Evolutionary conservation across 2,329 filamentous ascomycete species (phyloP).

Genomic region (Phaeosphaeriaceae sp.): DNA sequence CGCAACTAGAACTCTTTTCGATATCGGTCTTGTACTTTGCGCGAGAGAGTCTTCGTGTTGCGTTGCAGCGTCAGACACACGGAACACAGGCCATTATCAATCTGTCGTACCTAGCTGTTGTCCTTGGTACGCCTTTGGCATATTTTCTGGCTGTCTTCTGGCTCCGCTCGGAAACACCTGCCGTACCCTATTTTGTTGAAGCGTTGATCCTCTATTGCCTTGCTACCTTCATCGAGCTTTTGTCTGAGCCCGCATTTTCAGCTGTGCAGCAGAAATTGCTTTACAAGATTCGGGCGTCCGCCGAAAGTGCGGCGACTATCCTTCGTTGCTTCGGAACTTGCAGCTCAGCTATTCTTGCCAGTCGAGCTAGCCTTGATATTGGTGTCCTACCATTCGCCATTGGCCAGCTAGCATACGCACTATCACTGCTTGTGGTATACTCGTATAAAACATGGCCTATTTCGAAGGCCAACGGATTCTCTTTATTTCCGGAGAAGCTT

Average conservation of each 20-base stretch:
- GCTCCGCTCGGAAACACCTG: conserved; percentile 58
- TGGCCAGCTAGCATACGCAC: conserved; percentile 80
- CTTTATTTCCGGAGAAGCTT: conserved; percentile 63
- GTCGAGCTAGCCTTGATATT: conserved; percentile 58
- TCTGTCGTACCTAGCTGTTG: conserved; percentile 79
- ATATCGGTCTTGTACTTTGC: conserved; percentile 95
- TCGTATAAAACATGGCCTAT: conserved; percentile 64
- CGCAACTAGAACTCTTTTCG: conserved; percentile 91
- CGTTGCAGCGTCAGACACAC: conserved; percentile 76
- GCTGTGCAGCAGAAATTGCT: conserved; percentile 81
- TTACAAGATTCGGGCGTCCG: conserved; percentile 79
- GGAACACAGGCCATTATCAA: conserved; percentile 81
- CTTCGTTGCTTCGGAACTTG: conserved; percentile 79
- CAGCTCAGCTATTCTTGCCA: conserved; percentile 69
- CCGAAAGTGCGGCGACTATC: conserved; percentile 84
- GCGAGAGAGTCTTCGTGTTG: conserved; percentile 87
- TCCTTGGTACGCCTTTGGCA: conserved; percentile 70
- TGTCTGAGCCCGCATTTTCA: conserved; percentile 88
- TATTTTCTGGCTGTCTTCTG: conserved; percentile 72
- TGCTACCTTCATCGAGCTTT: conserved; percentile 73
- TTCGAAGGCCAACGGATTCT: conserved; percentile 67
- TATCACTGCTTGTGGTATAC: conserved; percentile 74
- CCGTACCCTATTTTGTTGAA: conserved; percentile 68
- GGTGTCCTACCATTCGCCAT: conserved; percentile 88
- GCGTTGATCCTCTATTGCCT: conserved; percentile 62